Evolutionary conservation across 139 green algal species (phyloP).

Genomic region (Trebouxia sp.): DNA sequence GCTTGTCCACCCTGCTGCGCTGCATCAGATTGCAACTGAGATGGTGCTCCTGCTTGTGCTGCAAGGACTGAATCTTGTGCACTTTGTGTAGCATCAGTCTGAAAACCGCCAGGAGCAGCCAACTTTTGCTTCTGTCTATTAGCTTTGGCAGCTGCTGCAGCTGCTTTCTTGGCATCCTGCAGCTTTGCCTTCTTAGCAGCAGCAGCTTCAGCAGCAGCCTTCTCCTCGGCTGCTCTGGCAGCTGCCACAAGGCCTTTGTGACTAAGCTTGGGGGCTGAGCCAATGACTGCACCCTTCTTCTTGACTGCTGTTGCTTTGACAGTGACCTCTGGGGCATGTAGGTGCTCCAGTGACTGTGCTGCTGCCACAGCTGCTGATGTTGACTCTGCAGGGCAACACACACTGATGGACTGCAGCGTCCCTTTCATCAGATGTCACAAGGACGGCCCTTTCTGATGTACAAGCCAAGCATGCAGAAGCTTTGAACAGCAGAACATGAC

Average conservation of each 20-base stretch:
- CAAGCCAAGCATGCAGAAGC: not conserved
- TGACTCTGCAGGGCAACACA: not conserved
- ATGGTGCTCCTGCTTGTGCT: no score
- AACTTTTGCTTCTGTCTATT: not conserved
- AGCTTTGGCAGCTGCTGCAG: not conserved
- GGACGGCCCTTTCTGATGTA: not conserved
- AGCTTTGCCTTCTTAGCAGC: not conserved
- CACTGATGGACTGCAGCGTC: not conserved
- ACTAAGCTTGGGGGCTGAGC: constrained; percentile 62
- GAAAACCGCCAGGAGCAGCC: constrained; percentile 11
- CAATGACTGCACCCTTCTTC: constrained; percentile 57
- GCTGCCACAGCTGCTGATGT: not conserved
- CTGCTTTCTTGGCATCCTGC: not conserved
- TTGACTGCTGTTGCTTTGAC: not conserved
- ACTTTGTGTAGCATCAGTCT: not conserved
- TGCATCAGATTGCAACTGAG: not conserved
- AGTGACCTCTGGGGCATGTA: constrained; percentile 25
- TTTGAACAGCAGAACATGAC: no score
- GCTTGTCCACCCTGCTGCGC: no score
- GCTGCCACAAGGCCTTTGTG: constrained; percentile 48
- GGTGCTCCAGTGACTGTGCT: not conserved
- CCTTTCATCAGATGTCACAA: no score
- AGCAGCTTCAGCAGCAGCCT: constrained; percentile 13
- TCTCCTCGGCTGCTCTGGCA: constrained; percentile 38
- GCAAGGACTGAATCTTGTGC: no score